Evolutionary conservation across 2,329 filamentous ascomycete species (phyloP), one percentile per base, ranked within the genome.

Genomic region (Trichoderma asperellum): DNA sequence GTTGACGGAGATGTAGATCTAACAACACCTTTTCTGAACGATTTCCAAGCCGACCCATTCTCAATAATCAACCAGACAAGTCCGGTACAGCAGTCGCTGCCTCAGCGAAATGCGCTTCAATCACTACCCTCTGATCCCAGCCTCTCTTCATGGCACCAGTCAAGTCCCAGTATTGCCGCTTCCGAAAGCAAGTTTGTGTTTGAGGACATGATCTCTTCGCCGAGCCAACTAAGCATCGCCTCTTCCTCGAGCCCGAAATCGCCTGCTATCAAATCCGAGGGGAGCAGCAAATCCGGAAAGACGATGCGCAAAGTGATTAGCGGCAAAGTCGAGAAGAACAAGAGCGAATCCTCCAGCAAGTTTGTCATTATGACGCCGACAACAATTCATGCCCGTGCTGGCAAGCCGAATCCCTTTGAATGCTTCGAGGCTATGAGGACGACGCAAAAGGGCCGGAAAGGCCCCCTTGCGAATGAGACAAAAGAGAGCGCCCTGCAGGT

Each of bases 291-390:
- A 59, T 75, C 77, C 12, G 75, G 78, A 12, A 75, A 74, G 27
- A 77, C 79, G 29, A 80, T 83, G 49, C 81, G 81, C 56, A 85
- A 82, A 73, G 79, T 84, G 34, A 81, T 81, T 68, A 77, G 76
- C 4, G 77, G 80, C 32, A 83, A 84, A 72, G 75, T 85, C 10
- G 80, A 81, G 70, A 87, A 86, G 77, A 83, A 80, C 73, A 83
- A 80, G 74, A 62, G 75, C 18, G 77, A 80, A 8, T 74, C 79
- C 40, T 74, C 79, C 24, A 82, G 81, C 73, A 85, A 85, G 68
- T 87, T 88, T 74, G 82, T 87, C 73, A 85, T 88, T 70, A 81
- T 88, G 67, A 87, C 85, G 1, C 85, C 86, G 4, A 83, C 81
- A 49, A 83, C 83, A 29, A 86, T 87, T 76, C 83, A 80, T 72